These are phyloP conservation scores for Syzygium grande DNA, from an alignment of 345 rosid genomes.

Conservation along the genomic window DNA sequence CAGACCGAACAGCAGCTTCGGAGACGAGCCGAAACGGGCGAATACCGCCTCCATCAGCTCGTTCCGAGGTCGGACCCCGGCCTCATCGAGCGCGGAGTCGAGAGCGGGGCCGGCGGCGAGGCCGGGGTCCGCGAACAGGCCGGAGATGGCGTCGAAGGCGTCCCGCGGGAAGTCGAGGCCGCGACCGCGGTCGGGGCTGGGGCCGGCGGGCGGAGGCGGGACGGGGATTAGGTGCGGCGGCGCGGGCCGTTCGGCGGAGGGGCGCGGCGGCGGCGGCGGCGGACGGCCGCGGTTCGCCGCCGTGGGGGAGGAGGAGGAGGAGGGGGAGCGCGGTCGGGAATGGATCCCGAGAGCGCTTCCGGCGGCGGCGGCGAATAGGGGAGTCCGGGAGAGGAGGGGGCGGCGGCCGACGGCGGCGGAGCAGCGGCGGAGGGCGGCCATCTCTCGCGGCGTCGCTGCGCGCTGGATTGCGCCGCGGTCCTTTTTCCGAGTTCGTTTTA, in stretches of 20 bases:
- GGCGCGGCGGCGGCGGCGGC: conserved; percentile 9
- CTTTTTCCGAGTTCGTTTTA: neutral
- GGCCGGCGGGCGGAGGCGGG: conserved; percentile 7
- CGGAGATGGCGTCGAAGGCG: conserved; percentile 38
- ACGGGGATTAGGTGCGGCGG: conserved; percentile 11
- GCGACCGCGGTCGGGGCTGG: neutral
- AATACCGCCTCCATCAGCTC: conserved; percentile 39
- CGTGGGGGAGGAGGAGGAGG: conserved; percentile 1
- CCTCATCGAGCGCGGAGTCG: conserved; percentile 38
- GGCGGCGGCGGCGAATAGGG: neutral
- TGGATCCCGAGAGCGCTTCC: conserved; percentile 5
- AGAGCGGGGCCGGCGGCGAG: conserved; percentile 34
- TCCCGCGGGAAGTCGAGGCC: conserved; percentile 12
- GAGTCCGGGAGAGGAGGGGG: neutral
- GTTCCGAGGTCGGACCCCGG: conserved; percentile 43
- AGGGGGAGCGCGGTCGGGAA: neutral
- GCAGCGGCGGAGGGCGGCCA: conserved; percentile 21
- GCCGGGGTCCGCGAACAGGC: conserved; percentile 36
- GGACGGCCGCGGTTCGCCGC: conserved; percentile 21
- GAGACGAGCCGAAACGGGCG: conserved; percentile 56
- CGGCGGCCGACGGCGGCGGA: conserved; percentile 5
- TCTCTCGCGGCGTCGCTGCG: neutral
- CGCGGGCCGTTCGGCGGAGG: conserved; percentile 26
- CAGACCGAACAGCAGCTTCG: conserved; percentile 47
- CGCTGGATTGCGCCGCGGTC: neutral